Evolutionary conservation across 495 filamentous ascomycete species (phyloP).

Genomic region (Aspergillus leporis): DNA sequence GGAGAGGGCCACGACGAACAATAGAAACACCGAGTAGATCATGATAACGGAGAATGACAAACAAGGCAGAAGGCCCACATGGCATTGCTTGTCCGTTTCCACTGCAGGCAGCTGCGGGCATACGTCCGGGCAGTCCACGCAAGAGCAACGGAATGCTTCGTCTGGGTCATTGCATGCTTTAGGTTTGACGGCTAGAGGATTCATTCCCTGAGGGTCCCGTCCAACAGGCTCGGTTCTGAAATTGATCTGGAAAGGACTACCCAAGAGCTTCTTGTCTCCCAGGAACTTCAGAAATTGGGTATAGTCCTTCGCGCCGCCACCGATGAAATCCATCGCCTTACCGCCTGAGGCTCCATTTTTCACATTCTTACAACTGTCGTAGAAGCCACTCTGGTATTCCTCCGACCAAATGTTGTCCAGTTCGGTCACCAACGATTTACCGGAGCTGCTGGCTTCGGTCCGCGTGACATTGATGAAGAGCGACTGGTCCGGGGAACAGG

Average conservation of each 20-base stretch:
- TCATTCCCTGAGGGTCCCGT: conserved; percentile 60
- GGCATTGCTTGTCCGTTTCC: conserved; percentile 64
- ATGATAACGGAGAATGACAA: conserved; percentile 89
- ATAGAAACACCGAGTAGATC: conserved; percentile 74
- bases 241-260: conserved; percentile 97
- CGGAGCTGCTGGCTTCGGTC: conserved; percentile 60
- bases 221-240: conserved; percentile 63
- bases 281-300: conserved; percentile 81
- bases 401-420: conserved; percentile 87
- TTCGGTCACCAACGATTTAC: conserved; percentile 78
- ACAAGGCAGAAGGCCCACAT: conserved; percentile 84
- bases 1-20: conserved; percentile 64
- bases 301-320: conserved; percentile 92
- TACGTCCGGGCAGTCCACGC: conserved; percentile 83
- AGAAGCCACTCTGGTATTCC: conserved; percentile 86
- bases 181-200: conserved; percentile 60
- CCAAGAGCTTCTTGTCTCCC: conserved; percentile 83
- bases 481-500: conserved; percentile 94
- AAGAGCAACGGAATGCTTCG: conserved; percentile 82
- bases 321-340: conserved; percentile 91
- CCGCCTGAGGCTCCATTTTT: conserved; percentile 93
- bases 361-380: conserved; percentile 96
- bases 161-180: conserved; percentile 89
- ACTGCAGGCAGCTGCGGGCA: conserved; percentile 81
- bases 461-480: conserved; percentile 92